Base-by-base conservation (phyloP, 768 basidiomycete genomes). In the Mycena galericulata region DNA sequence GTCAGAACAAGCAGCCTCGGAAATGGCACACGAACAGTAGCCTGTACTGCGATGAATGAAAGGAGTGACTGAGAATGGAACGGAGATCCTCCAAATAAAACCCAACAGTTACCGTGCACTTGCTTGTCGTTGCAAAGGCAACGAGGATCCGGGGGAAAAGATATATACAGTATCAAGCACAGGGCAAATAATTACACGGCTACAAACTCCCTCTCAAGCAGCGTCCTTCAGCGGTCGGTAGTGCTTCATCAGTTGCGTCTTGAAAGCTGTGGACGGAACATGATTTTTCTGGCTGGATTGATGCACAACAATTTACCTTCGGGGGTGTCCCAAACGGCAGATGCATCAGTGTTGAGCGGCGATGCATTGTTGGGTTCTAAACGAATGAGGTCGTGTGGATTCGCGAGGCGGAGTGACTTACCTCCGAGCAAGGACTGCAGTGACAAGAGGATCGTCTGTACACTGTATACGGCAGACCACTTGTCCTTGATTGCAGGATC, bases 401-500 rank as follows among this genome's bases (percentile, higher is more conserved):
- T 29, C 24, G 34, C 20, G 9, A 50, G n/a, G 29, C 30, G 40
- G 11, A 17, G n/a, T 45, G n/a, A 79, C 88, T 41, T 73, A 95
- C 95, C 95, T 73, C 95, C 95, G 51, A 97, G 86, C 40, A 97
- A 82, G 12, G 92, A 94, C 75, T 97, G 96, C 62, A 97, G 79
- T 15, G 95, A 96, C 11, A 97, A 81, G 22, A 97, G 86, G 45
- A 97, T 92, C 0, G 94, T 96, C 71, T 95, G 93, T 38, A 96
- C 95, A 66, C 93, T 94, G 78, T 97, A 95, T 1, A 96, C 92
- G 9, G 96, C 95, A 4, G 93, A 94, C 96, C 95, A 97, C 75
- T 96, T 94, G 79, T 96, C 94, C 92, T 95, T 69, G n/a, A 45
- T 34, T 50, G 45, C 53, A 54, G 38, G 40, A 65, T 45, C 20